These are phyloP conservation scores for Trypethelium eluteriae DNA, from an alignment of 495 filamentous ascomycete genomes.

Conservation along the genomic window DNA sequence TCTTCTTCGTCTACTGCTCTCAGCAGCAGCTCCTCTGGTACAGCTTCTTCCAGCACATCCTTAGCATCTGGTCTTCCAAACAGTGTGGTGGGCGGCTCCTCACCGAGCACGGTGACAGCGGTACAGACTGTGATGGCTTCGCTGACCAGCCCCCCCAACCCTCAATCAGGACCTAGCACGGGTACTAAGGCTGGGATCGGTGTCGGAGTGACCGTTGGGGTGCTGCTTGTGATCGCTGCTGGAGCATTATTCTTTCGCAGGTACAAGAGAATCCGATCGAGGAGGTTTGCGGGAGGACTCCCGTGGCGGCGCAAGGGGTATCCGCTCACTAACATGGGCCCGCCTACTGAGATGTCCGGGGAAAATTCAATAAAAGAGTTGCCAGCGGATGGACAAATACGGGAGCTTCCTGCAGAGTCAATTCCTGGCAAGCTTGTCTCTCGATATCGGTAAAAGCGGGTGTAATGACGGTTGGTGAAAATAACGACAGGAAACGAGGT, in stretches of 20 bases:
- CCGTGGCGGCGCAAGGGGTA: neutral
- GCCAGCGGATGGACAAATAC: constrained; percentile 3
- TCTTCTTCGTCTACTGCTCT: neutral
- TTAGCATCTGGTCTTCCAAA: neutral
- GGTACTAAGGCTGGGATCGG: neutral
- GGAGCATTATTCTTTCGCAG: neutral
- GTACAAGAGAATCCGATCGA: neutral
- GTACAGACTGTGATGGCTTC: neutral
- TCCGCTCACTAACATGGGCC: neutral
- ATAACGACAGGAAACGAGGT: no score
- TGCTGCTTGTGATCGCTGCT: neutral
- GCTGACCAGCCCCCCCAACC: neutral
- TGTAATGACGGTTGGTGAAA: neutral
- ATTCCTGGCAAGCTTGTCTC: neutral
- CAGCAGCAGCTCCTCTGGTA: neutral
- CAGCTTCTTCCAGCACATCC: neutral
- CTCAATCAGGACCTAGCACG: neutral
- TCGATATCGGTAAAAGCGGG: neutral
- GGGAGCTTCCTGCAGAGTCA: neutral
- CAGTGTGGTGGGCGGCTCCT: no score
- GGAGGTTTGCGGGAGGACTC: neutral
- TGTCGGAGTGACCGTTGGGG: neutral
- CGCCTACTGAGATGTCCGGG: neutral
- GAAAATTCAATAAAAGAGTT: neutral
- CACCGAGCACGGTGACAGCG: neutral